These are phyloP conservation scores for Didymella keratinophila DNA, from an alignment of 2,329 filamentous ascomycete genomes.

Conservation along the genomic window DNA sequence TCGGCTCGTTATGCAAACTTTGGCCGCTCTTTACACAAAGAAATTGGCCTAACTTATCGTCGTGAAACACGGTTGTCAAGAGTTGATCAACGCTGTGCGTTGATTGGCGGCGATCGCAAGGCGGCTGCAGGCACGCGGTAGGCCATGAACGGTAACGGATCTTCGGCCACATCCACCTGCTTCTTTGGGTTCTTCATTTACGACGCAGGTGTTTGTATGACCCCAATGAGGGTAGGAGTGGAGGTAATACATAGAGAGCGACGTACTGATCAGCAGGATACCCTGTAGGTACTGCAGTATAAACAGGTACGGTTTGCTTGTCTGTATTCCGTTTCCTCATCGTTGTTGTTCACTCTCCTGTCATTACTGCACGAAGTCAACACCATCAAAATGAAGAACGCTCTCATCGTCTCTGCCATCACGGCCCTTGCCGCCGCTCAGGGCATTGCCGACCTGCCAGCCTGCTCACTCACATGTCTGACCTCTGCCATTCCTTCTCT, in stretches of 20 bases:
- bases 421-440: constrained; percentile 52
- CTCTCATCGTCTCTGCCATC: constrained; percentile 42
- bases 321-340: background rate
- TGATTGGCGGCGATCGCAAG: constrained; percentile 12
- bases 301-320: constrained; percentile 1
- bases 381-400: constrained; percentile 36
- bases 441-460: constrained; percentile 50
- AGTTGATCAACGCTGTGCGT: constrained; percentile 4
- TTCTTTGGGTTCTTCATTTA: constrained; percentile 13
- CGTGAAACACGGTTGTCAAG: constrained; percentile 2
- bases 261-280: background rate
- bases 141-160: background rate
- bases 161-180: constrained; percentile 11
- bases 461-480: constrained; percentile 50
- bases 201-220: constrained; percentile 6
- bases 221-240: background rate
- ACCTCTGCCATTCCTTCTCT: constrained; percentile 41
- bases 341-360: background rate
- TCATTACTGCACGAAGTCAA: constrained; percentile 1
- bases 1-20: background rate
- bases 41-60: background rate
- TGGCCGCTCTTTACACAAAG: constrained; percentile 2
- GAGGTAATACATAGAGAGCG: constrained; percentile 4
- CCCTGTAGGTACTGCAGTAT: constrained; percentile 7
- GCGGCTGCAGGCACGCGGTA: background rate